phyloP scores from a whole-genome alignment of 2,329 filamentous ascomycete species.

The Aspergillus tamarii region DNA sequence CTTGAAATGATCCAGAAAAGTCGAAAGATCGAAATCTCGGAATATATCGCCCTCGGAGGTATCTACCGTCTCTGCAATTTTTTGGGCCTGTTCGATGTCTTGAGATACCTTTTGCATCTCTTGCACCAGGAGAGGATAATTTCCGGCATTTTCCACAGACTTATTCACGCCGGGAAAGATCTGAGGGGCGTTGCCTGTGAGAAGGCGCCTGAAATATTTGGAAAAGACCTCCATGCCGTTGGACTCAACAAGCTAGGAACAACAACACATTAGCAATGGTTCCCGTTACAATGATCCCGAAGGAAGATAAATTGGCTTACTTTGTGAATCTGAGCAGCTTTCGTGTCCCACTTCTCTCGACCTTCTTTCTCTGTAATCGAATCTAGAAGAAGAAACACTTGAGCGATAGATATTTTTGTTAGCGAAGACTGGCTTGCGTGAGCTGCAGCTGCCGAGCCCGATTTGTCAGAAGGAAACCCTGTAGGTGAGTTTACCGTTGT shows the following conservation, averaged over 20 bases:
- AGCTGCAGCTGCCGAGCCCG: constrained; percentile 45
- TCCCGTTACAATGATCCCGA: neutral
- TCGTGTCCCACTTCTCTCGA: constrained; percentile 86
- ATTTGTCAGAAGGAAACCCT: constrained; percentile 55
- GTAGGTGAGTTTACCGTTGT: constrained; percentile 58
- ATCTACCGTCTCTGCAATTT: constrained; percentile 93
- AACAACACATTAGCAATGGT: neutral
- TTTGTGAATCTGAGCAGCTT: constrained; percentile 89
- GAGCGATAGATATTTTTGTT: constrained; percentile 91
- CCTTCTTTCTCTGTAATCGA: constrained; percentile 94
- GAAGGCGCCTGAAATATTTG: constrained; percentile 90
- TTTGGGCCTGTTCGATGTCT: constrained; percentile 79
- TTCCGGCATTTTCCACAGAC: constrained; percentile 73
- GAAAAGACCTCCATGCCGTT: constrained; percentile 99
- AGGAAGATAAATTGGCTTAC: constrained; percentile 55
- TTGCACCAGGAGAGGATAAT: constrained; percentile 77
- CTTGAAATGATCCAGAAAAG: constrained; percentile 95
- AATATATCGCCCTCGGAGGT: constrained; percentile 89
- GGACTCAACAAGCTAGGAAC: constrained; percentile 80
- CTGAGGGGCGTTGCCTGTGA: constrained; percentile 86
- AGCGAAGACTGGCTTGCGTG: constrained; percentile 64
- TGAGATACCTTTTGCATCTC: constrained; percentile 86
- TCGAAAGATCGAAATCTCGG: constrained; percentile 92
- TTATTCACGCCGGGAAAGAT: constrained; percentile 83
- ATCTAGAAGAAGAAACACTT: constrained; percentile 91